Percentiles rank a stretch among this genome's conserved stretches.
Conservation (phyloP, 148 eudicot species). For the Silene conica region DNA sequence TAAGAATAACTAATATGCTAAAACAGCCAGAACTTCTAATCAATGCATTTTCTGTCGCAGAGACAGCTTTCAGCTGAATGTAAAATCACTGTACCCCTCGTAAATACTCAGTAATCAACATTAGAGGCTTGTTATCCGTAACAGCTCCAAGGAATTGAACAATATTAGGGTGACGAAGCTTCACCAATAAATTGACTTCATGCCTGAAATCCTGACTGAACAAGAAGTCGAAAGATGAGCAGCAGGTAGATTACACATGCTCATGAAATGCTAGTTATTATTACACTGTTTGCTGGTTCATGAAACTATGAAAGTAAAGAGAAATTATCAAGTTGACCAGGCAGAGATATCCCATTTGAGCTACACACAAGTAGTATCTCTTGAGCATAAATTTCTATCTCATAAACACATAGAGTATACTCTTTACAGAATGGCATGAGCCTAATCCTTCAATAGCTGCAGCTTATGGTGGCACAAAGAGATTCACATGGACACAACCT, state of each 20-base stretch:
- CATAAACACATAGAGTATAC: no score
- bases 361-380: no score
- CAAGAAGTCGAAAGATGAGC: conserved; percentile 12
- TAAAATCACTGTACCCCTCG: conserved; percentile 59
- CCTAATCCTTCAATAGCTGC: no score
- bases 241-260: neutral
- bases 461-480: no score
- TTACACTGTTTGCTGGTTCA: no score
- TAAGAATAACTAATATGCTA: neutral
- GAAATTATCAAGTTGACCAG: no score
- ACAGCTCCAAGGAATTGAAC: conserved; percentile 99
- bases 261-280: neutral
- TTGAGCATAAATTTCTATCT: no score
- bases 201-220: conserved; percentile 97
- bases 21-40: neutral
- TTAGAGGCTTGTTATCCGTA: conserved; percentile 89
- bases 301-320: no score
- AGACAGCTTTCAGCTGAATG: neutral
- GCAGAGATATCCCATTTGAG: no score
- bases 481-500: no score
- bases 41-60: no score
- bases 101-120: conserved; percentile 86
- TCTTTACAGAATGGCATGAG: no score
- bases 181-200: conserved; percentile 92
- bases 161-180: conserved; percentile 97